Evolutionary conservation across 192 early-diverging fungal genomes (phyloP).

Genomic region (Rhizophlyctis rosea): DNA sequence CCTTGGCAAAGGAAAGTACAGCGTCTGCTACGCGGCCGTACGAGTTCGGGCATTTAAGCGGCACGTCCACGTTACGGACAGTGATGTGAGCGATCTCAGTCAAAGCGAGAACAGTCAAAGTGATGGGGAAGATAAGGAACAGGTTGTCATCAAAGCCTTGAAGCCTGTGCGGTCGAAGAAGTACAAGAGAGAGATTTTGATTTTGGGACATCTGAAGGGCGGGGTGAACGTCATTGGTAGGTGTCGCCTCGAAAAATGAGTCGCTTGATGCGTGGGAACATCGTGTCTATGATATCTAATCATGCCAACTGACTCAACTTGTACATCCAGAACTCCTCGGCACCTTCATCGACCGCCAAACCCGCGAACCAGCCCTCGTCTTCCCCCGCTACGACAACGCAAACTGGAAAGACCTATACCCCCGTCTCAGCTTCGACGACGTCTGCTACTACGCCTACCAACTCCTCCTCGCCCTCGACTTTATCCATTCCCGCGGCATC

Average conservation of each 20-base stretch:
- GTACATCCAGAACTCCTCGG: conserved; percentile 17
- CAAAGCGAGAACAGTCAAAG: too few species aligned
- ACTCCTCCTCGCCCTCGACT: conserved; percentile 33
- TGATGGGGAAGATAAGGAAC: background rate
- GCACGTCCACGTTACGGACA: too few species aligned
- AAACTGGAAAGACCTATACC: conserved; percentile 39
- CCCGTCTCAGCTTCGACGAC: conserved; percentile 25
- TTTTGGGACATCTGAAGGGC: conserved; percentile 34
- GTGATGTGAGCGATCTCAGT: too few species aligned
- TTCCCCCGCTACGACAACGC: conserved; percentile 19
- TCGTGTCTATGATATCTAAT: too few species aligned
- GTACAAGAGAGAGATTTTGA: conserved; percentile 39
- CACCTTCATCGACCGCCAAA: conserved; percentile 15
- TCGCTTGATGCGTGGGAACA: too few species aligned
- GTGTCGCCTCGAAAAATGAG: too few species aligned
- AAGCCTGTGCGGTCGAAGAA: conserved; percentile 28
- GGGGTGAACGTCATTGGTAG: conserved; percentile 42
- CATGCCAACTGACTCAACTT: too few species aligned
- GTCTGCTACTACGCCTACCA: conserved; percentile 28
- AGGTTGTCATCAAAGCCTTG: conserved; percentile 33
- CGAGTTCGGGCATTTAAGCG: too few species aligned
- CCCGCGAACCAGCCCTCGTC: conserved; percentile 25
- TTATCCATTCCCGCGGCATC: conserved; percentile 39
- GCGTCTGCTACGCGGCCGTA: conserved; percentile 14
- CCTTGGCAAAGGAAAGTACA: conserved; percentile 19